Percentiles rank a stretch among this genome's conserved stretches.
Conservation (phyloP, 768 basidiomycete species). For the Galerina sulciceps region DNA sequence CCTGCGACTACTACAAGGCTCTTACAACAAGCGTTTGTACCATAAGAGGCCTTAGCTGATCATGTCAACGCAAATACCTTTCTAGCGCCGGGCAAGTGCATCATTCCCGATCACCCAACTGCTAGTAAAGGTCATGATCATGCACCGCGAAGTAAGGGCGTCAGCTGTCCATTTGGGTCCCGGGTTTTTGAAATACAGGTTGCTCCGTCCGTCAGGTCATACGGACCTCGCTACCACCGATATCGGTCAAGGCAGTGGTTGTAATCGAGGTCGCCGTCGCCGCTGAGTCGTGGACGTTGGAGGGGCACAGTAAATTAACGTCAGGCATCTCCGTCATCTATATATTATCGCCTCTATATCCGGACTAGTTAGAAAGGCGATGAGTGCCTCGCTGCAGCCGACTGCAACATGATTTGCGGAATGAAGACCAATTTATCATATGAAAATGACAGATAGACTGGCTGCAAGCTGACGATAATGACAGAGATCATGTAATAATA, state of each 20-base stretch:
- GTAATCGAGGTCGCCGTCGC: constrained; percentile 6
- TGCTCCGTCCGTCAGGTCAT: constrained; percentile 18
- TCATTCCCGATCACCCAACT: not conserved
- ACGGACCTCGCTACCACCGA: constrained; percentile 14
- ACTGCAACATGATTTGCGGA: not conserved
- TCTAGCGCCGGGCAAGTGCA: constrained; percentile 1
- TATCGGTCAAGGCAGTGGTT: not conserved
- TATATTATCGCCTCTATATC: constrained; percentile 8
- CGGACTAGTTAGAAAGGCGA: not conserved
- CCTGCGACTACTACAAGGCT: not conserved
- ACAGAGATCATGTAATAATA: constrained; percentile 3
- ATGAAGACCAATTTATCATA: constrained; percentile 1
- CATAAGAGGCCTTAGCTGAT: not conserved
- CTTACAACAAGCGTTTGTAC: too few species aligned
- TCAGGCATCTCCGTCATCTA: constrained; percentile 6
- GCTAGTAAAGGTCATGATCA: constrained; percentile 6
- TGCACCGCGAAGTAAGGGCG: constrained; percentile 7
- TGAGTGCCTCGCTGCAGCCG: constrained; percentile 4
- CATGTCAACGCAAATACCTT: constrained; percentile 4
- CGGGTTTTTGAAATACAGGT: constrained; percentile 2
- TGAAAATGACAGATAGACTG: constrained; percentile 7
- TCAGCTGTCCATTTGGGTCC: constrained; percentile 13
- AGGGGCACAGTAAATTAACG: not conserved
- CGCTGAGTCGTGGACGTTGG: not conserved
- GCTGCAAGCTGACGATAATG: not conserved